Evolutionary conservation across 495 filamentous ascomycete species (phyloP), one percentile per base, ranked within the genome.

Genomic region (Wilcoxina mikolae): DNA sequence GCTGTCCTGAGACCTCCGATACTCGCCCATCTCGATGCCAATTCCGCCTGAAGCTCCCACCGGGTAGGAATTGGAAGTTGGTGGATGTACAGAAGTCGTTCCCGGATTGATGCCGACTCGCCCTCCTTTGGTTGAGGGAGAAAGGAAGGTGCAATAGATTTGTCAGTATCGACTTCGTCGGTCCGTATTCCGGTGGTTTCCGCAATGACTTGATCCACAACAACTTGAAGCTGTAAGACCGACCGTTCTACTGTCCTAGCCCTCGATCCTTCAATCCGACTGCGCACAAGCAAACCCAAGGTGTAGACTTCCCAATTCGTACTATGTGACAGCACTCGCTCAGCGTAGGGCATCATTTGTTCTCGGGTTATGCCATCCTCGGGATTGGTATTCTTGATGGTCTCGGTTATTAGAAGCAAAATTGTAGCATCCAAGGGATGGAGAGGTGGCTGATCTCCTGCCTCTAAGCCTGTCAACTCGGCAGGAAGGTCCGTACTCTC

Each of bases 271-370:
- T 99, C 91, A 55, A 95, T 86, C 2, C 91, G 75, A 63, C 85
- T 90, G 41, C 91, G 78, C 3, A 95, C 80, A 2, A 96, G 71
- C 3, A 99, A 70, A 1, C 85, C 91, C 62, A 95, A 86, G 0
- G 91, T 95, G 65, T 99, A 96, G 20, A 95, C 81, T 68, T 96
- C 93, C 91, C 91, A 99, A 68, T 96, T 96, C 2, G 87, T 87
- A 45, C 88, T 86, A 51, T 91, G 87, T 15, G 83, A 75, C 18
- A 99, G 75, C 0, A 96, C 93, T 17, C 91, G 79, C 20, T 80
- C 81, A 3, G 89, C 93, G 66, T 87, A 96, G 0, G 91, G 91
- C 15, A 88, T 68, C 31, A 94, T 89, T 67, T 95, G 87, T 65
- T 99, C 93, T 20, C 87, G 76, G 0, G 88, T 96, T 25, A 96